Evolutionary conservation across 805 yeast species (phyloP), one percentile per base, ranked within the genome.

Genomic region (Tetrapisispora taiwanensis): DNA sequence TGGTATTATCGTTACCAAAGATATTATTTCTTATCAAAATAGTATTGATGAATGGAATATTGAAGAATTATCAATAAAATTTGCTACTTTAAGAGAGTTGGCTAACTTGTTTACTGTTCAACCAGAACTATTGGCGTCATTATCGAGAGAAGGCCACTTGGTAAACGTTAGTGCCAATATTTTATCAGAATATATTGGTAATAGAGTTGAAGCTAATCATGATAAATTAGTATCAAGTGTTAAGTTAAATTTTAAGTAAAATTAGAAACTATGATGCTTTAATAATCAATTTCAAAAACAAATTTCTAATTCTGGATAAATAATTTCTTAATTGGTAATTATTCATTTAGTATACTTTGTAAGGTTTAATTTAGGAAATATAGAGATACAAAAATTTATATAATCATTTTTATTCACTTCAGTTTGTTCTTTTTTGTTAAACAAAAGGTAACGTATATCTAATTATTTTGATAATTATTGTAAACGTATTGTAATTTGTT

Each of bases 51-150:
- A 71, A 36, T 86, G 92, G 90, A 66, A 70, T 7, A 69, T 83
- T 14, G 71, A 73, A 2, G 78, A 74, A 35, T 63, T 85, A 26
- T 67, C 78, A 4, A 84, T 79, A 30, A 73, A 74, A 46, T 81
- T 84, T 65, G 78, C 77, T 41, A 72, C 86, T 12, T 66, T 89
- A 49, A 76, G 87, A 58, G 95, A 88, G 52, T 74, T 89, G 48
- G 87, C 90, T 28, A 86, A 85, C 54, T 67, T 89, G 47, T 89
- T 81, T 60, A 81, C 95, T 0, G 95, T 86, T 15, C 92, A 84
- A 56, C 83, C 90, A 1, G 84, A 84, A 46, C 72, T 85, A 52
- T 67, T 88, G 44, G 79, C 79, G 49, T 84, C 95, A 1, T 70
- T 88, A 55, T 78, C 87, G 2, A 78, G 80, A 34, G 95, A 87